phyloP scores from a whole-genome alignment of 2,329 filamentous ascomycete species.

The Phaeophleospora eucalypticola region DNA sequence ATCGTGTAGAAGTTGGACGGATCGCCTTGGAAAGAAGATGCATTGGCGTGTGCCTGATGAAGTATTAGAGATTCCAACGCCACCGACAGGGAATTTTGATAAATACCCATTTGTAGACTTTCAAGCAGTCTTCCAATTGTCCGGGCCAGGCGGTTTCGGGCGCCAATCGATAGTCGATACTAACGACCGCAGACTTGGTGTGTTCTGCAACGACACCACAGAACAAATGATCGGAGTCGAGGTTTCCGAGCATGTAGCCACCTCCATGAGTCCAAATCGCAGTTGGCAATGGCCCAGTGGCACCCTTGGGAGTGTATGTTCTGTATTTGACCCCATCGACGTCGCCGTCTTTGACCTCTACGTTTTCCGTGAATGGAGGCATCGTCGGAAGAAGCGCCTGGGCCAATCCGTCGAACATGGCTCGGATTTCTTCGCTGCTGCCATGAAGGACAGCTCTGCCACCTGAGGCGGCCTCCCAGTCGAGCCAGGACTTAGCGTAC shows the following conservation, averaged over 20 bases:
- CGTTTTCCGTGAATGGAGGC: slow-evolving; percentile 19
- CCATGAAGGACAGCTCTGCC: slow-evolving; percentile 22
- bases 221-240: slow-evolving; percentile 22
- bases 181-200: slow-evolving; percentile 29
- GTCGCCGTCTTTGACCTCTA: slow-evolving; percentile 20
- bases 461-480: slow-evolving; percentile 20
- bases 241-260: slow-evolving; percentile 26
- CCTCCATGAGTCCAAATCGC: slow-evolving; percentile 23
- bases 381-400: slow-evolving; percentile 16
- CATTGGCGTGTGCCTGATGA: slow-evolving; percentile 21
- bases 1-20: slow-evolving; percentile 21
- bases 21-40: slow-evolving; percentile 21
- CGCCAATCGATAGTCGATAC: slow-evolving; percentile 43
- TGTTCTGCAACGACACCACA: slow-evolving; percentile 22
- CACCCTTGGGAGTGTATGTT: slow-evolving; percentile 21
- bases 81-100: not conserved
- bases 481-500: slow-evolving; percentile 22
- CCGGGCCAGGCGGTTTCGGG: slow-evolving; percentile 45
- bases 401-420: slow-evolving; percentile 16
- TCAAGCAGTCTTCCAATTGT: slow-evolving; percentile 39
- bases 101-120: slow-evolving; percentile 38
- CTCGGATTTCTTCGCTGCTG: slow-evolving; percentile 22
- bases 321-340: slow-evolving; percentile 22
- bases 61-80: not conserved
- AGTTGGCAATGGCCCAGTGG: slow-evolving; percentile 16